phyloP scores from a whole-genome alignment of 495 filamentous ascomycete species.

The Neurospora africana region DNA sequence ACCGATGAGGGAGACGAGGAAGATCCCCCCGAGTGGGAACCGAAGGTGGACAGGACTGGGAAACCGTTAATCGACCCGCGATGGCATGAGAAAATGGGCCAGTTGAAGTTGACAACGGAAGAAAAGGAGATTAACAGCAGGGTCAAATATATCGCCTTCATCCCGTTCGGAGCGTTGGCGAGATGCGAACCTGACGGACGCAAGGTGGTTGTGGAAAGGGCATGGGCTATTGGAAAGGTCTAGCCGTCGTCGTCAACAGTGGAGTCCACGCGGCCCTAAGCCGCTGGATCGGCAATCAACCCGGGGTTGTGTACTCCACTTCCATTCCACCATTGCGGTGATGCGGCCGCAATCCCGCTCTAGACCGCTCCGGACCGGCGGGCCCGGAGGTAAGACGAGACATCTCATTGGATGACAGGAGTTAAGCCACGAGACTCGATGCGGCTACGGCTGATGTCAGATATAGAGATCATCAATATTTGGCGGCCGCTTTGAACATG shows the following conservation, averaged over 20 bases:
- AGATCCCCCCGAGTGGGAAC: constrained; percentile 1
- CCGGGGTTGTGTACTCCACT: neutral
- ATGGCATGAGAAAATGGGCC: constrained; percentile 1
- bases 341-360: neutral
- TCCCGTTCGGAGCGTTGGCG: constrained; percentile 8
- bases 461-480: neutral
- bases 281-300: neutral
- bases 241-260: neutral
- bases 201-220: neutral
- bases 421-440: neutral
- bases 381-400: neutral
- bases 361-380: neutral
- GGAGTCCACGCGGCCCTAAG: neutral
- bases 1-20: neutral
- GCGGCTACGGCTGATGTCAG: neutral
- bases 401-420: neutral
- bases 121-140: neutral
- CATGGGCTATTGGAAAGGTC: neutral
- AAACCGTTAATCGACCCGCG: neutral
- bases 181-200: neutral
- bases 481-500: neutral
- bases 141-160: neutral
- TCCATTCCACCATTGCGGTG: neutral
- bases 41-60: neutral
- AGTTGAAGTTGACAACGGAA: neutral